These are phyloP conservation scores for Cyberlindnera maritima DNA, from an alignment of 805 yeast species.

Conservation along the genomic window DNA sequence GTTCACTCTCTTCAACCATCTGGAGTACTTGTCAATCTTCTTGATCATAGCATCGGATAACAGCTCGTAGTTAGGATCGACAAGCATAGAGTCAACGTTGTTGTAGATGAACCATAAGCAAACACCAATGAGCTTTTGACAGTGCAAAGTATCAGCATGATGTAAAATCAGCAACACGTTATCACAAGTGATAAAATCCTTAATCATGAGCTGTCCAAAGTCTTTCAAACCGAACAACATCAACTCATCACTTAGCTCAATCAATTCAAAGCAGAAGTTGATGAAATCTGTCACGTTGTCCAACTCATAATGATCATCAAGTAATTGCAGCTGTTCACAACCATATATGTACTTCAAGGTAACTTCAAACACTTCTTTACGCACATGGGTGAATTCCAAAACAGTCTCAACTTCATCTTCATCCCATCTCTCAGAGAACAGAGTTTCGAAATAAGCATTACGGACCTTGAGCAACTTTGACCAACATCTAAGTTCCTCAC, in stretches of 20 bases:
- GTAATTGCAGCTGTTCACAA: conserved; percentile 37
- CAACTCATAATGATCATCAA: conserved; percentile 28
- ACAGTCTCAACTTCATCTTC: conserved; percentile 3
- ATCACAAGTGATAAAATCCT: conserved; percentile 53
- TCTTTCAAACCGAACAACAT: conserved; percentile 57
- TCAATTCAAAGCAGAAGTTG: conserved; percentile 51
- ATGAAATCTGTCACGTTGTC: conserved; percentile 42
- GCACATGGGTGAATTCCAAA: conserved; percentile 44
- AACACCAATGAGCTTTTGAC: conserved; percentile 52
- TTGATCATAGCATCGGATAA: conserved; percentile 17
- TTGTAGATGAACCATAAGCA: conserved; percentile 68
- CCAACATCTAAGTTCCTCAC: conserved; percentile 40
- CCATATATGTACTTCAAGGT: conserved; percentile 61
- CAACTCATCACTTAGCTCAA: conserved; percentile 62
- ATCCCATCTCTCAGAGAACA: conserved; percentile 56
- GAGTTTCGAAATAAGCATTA: conserved; percentile 60
- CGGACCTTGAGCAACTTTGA: conserved; percentile 53
- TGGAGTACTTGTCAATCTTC: conserved; percentile 32
- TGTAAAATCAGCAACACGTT: conserved; percentile 56
- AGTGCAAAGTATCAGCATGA: conserved; percentile 50
- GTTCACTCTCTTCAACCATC: conserved; percentile 34
- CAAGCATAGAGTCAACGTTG: conserved; percentile 60
- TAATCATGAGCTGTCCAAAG: conserved; percentile 57
- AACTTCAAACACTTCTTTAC: conserved; percentile 41
- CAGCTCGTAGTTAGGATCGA: conserved; percentile 29